Conservation (phyloP, 2,329 filamentous ascomycete species). For the Blastomyces silverae region DNA sequence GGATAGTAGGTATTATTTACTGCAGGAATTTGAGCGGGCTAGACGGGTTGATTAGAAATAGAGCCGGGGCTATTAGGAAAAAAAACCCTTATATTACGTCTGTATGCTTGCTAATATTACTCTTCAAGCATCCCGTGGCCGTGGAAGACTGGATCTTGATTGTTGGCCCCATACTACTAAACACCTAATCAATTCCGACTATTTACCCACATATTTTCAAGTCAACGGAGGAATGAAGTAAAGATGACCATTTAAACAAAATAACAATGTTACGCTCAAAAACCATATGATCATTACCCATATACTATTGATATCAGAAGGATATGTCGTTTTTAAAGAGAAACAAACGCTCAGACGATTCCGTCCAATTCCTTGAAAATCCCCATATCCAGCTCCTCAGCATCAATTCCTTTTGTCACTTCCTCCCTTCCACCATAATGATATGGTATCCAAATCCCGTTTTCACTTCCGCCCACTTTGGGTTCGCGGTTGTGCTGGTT, state of each 20-base stretch:
- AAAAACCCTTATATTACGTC: neutral
- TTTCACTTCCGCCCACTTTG: conserved; percentile 57
- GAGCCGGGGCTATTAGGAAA: neutral
- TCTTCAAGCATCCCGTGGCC: neutral
- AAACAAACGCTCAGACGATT: neutral
- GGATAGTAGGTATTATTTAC: too few relatives aligned
- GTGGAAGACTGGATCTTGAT: neutral
- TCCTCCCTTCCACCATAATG: conserved; percentile 60
- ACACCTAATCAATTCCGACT: neutral
- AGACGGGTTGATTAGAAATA: too few relatives aligned
- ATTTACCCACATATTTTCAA: neutral
- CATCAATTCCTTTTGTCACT: conserved; percentile 33
- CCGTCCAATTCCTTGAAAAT: neutral
- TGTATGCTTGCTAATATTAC: neutral
- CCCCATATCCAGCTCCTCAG: neutral
- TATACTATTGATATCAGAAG: neutral
- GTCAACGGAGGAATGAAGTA: neutral
- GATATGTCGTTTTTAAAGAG: neutral
- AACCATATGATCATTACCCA: neutral
- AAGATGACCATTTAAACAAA: neutral
- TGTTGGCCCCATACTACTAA: neutral
- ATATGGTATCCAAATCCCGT: conserved; percentile 62
- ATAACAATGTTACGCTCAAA: neutral
- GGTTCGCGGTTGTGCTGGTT: conserved; percentile 54
- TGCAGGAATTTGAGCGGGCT: too few relatives aligned